Base-by-base conservation (phyloP, 1,139 yeast species). In the Hansenula lynferdii region DNA sequence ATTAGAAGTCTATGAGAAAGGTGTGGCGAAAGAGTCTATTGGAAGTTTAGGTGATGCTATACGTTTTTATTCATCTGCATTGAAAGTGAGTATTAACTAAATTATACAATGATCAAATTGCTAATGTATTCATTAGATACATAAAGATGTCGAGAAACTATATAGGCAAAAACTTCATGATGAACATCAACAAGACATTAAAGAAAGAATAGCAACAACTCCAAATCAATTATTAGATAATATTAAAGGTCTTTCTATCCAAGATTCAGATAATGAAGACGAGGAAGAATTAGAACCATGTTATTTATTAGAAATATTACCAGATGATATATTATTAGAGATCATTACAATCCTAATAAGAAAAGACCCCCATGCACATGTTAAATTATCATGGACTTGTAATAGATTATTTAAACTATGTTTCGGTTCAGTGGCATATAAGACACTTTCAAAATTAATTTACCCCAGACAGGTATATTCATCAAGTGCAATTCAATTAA, bases 31-130 rank as follows among this genome's bases (percentile, higher is more conserved):
- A 51, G 97, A 89, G 60, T 65, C 75, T 21, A 74, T 70, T 37
- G 96, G 96, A 0, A 67, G 77, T 43, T 71, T 89, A 75, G 71
- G 85, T 5, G 96, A 87, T 53, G 96, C 97, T 0, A 79, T 86
- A 27, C 74, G 69, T 31, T 70, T 65, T 45, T 89, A 89, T 61
- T 67, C 96, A 42, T 70, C 71, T 45, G 96, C 96, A 1, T 75
- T 80, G 57, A 79, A 70, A 41, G 50, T 64, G 12, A 26, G 28
- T 26, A 3, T 15, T 8, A n/a, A 23, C 25, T 20, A 31, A 34
- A 50, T 41, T 6, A 19, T 19, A 6, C 9, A 11, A 31, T 36
- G 40, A 14, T 23, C 28, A 19, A 29, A 44, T 54, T 12, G 16
- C 29, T 17, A 15, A 15, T 14, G 14, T 6, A 9, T 16, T 18